phyloP scores from a whole-genome alignment of 2,329 filamentous ascomycete species.

The Penicillium sp. region DNA sequence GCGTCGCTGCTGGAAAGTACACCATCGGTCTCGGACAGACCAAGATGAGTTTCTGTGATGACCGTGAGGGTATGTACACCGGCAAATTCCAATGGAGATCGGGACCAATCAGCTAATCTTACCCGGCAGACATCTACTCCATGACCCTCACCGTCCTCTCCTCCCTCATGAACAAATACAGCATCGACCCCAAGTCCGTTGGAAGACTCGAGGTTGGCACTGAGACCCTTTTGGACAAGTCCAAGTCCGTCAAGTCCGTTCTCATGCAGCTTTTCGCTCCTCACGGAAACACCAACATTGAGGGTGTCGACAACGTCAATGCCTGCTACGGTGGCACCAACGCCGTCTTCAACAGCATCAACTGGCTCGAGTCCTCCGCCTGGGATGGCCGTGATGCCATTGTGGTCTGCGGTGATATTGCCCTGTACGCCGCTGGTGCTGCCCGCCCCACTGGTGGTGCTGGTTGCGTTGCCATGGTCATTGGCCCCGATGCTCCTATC shows the following conservation, averaged over 20 bases:
- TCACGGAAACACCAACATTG: slow-evolving; percentile 74
- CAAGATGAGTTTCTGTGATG: slow-evolving; percentile 90
- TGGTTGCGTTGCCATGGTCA: slow-evolving; percentile 74
- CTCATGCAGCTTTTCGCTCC: slow-evolving; percentile 79
- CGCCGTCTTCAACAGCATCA: slow-evolving; percentile 77
- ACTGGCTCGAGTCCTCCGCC: slow-evolving; percentile 83
- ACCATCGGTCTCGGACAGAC: slow-evolving; percentile 89
- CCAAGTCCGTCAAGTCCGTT: slow-evolving; percentile 86
- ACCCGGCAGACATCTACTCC: slow-evolving; percentile 74
- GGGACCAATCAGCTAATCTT: slow-evolving; percentile 13
- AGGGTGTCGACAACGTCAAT: slow-evolving; percentile 80
- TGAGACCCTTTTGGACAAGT: slow-evolving; percentile 84
- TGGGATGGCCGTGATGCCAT: slow-evolving; percentile 84
- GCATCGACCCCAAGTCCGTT: slow-evolving; percentile 73
- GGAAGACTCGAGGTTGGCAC: slow-evolving; percentile 82
- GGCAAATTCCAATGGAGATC: background rate
- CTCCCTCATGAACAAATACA: slow-evolving; percentile 78
- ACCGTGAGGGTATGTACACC: slow-evolving; percentile 69
- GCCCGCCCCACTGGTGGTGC: slow-evolving; percentile 79
- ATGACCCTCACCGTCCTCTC: slow-evolving; percentile 75
- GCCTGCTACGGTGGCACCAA: slow-evolving; percentile 87
- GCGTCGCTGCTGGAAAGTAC: slow-evolving; percentile 78
- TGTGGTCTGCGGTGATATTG: slow-evolving; percentile 79
- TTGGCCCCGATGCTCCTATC: slow-evolving; percentile 75
- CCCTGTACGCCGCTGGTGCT: slow-evolving; percentile 79